Base-by-base conservation (phyloP, 192 early-diverging fungal genomes). In the Phycomyces blakesleeanus region DNA sequence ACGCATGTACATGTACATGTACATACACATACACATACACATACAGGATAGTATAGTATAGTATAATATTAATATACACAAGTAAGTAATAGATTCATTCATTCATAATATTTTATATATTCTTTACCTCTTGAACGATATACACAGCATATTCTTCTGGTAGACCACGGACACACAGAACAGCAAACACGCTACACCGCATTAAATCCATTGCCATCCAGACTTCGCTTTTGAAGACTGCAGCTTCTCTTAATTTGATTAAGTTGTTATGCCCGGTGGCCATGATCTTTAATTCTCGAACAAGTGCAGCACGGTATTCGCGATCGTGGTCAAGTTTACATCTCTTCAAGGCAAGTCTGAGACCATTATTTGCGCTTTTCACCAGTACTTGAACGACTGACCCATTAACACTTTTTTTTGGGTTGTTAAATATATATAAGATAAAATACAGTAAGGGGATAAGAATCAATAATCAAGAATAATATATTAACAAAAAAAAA, bases 151-250 rank as follows among this genome's bases (percentile, higher is more conserved):
- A 67, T 42, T 69, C 64, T 60, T 76, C 74, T 18, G 74, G 74
- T 20, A 76, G 55, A 10, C 55, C 65, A 20, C 68, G 44, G 16
- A 18, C 39, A 52, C 67, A 71, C 8, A 76, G 27, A 10, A 76
- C 64, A 5, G 68, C 64, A 71, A 76, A 76, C 2, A 76, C 74
- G 41, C 60, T 64, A 24, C 74, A 76, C 20, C 37, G 44, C 74
- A 76, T 76, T 0, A 76, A 51, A 63, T 76, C 74, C 74, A 76
- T 76, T 8, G 68, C 64, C 21, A 76, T 76, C 74, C 74, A 76
- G 4, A 76, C 51, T 41, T 67, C 68, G 15, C 59, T 63, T 20
- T 57, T 61, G 25, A 49, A 71, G 12, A 69, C 37, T 14, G 68
- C 49, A 16, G 61, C 64, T 51, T 76, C 74, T 37, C 60, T 47